Percentiles rank a stretch among this genome's conserved stretches.
Conservation (phyloP, 768 basidiomycete species). For the Xerocomus potaroensis region DNA sequence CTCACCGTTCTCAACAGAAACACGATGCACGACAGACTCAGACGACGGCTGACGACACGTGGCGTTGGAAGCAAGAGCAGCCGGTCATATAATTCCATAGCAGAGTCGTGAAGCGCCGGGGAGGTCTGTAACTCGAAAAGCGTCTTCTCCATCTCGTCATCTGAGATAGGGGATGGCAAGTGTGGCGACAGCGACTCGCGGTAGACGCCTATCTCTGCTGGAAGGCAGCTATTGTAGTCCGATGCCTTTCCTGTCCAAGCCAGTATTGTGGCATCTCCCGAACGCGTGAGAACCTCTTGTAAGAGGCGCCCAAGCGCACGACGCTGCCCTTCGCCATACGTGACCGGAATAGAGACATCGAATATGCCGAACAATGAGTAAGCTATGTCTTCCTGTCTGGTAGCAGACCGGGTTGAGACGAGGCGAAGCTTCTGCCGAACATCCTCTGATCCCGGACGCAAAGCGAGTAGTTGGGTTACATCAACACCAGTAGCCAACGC, state of each 20-base stretch:
- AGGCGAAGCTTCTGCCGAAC: slow-evolving; percentile 17
- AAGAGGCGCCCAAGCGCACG: slow-evolving; percentile 24
- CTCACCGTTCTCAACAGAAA: slow-evolving; percentile 10
- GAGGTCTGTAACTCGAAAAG: slow-evolving; percentile 3
- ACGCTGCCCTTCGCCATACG: slow-evolving; percentile 23
- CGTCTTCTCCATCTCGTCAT: slow-evolving; percentile 7
- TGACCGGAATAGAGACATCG: slow-evolving; percentile 13
- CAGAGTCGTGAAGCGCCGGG: slow-evolving; percentile 2
- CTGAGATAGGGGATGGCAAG: slow-evolving; percentile 5
- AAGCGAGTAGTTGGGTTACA: slow-evolving; percentile 4
- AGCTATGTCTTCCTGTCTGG: slow-evolving; percentile 21
- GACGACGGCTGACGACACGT: slow-evolving; percentile 13
- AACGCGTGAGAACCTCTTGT: slow-evolving; percentile 12
- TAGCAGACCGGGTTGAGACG: slow-evolving; percentile 21
- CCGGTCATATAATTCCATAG: slow-evolving; percentile 8
- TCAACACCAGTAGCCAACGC: slow-evolving; percentile 10
- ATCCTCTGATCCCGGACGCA: slow-evolving; percentile 13
- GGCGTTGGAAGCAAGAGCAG: slow-evolving; percentile 10
- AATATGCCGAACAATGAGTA: slow-evolving; percentile 28
- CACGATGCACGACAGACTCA: slow-evolving; percentile 12
- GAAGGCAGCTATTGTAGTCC: slow-evolving; percentile 22
- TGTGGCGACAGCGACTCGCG: slow-evolving; percentile 2
- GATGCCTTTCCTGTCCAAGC: slow-evolving; percentile 19
- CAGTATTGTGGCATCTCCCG: slow-evolving; percentile 12
- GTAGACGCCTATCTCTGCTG: slow-evolving; percentile 18